phyloP scores from a whole-genome alignment of 352 stramenopile species.

The Pythium pectinolyticum region DNA sequence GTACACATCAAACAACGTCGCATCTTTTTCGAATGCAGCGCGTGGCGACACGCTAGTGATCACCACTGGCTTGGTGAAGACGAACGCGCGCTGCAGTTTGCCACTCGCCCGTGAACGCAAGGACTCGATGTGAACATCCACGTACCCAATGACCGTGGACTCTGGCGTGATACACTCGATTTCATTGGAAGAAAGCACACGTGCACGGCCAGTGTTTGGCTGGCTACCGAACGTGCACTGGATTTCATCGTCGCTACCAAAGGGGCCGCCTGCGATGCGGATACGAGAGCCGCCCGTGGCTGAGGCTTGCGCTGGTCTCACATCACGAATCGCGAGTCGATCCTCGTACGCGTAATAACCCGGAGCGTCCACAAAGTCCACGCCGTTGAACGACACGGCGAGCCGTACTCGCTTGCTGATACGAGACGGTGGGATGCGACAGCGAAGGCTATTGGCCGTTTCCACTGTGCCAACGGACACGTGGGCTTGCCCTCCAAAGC shows the following conservation, averaged over 20 bases:
- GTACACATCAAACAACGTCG: conserved; percentile 60
- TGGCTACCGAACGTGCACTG: conserved; percentile 47
- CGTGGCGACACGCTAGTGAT: conserved; percentile 45
- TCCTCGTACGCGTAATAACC: conserved; percentile 41
- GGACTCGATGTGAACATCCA: conserved; percentile 27
- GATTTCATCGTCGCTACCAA: conserved; percentile 43
- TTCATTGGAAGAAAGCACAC: conserved; percentile 41
- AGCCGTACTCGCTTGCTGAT: conserved; percentile 30
- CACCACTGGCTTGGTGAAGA: conserved; percentile 39
- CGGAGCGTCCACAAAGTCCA: conserved; percentile 45
- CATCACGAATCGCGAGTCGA: conserved; percentile 30
- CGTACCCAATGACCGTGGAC: conserved; percentile 12
- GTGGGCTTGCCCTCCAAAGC: conserved; percentile 12
- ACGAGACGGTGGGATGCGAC: conserved; percentile 37
- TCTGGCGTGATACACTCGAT: conserved; percentile 45
- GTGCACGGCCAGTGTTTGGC: conserved; percentile 22
- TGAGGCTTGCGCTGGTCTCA: conserved; percentile 50
- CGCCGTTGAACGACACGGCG: conserved; percentile 64
- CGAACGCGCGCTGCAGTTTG: conserved; percentile 35
- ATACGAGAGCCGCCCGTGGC: conserved; percentile 62
- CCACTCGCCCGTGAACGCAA: conserved; percentile 26
- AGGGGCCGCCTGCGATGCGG: conserved; percentile 52
- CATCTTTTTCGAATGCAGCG: conserved; percentile 39
- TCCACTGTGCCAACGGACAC: conserved; percentile 37
- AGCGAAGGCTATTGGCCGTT: conserved; percentile 37